Evolutionary conservation across 2,329 filamentous ascomycete species (phyloP).

Genomic region (Alternaria tenuissima): DNA sequence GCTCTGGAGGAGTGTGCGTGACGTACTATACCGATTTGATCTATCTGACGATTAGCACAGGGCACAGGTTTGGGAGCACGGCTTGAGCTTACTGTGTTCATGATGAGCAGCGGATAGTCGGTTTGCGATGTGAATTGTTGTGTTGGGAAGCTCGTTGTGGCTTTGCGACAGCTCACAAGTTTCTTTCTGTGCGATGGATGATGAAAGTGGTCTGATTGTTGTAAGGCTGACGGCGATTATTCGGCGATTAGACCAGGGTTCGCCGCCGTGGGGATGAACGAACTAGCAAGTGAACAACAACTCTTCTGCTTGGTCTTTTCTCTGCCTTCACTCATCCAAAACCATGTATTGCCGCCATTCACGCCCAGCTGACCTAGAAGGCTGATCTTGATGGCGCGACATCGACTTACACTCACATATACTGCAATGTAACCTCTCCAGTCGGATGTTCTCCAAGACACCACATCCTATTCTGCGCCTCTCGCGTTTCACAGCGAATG

Average conservation of each 20-base stretch:
- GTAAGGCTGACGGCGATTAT: conserved; percentile 20
- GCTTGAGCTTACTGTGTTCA: conserved; percentile 61
- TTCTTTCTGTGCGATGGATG: conserved; percentile 29
- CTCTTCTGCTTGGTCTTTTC: neutral
- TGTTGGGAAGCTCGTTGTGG: conserved; percentile 9
- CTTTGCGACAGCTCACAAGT: conserved; percentile 19
- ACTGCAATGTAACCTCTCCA: too few relatives aligned
- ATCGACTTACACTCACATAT: too few relatives aligned
- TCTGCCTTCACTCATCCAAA: neutral
- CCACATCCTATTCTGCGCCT: too few relatives aligned
- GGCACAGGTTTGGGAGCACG: neutral
- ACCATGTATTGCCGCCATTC: neutral
- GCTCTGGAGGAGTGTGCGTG: conserved; percentile 24
- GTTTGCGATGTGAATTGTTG: neutral
- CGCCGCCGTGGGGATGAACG: neutral
- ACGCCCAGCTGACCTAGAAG: neutral
- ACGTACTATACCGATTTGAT: conserved; percentile 67
- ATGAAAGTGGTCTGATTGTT: conserved; percentile 44
- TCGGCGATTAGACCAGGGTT: conserved; percentile 10
- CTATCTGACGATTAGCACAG: conserved; percentile 41
- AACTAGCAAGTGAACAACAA: neutral
- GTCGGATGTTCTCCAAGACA: too few relatives aligned
- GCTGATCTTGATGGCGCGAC: neutral
- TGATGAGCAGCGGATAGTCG: conserved; percentile 31
- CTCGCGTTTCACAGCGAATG: too few relatives aligned